phyloP scores from a whole-genome alignment of 305 asterid genomes.

The Rubia occidens region DNA sequence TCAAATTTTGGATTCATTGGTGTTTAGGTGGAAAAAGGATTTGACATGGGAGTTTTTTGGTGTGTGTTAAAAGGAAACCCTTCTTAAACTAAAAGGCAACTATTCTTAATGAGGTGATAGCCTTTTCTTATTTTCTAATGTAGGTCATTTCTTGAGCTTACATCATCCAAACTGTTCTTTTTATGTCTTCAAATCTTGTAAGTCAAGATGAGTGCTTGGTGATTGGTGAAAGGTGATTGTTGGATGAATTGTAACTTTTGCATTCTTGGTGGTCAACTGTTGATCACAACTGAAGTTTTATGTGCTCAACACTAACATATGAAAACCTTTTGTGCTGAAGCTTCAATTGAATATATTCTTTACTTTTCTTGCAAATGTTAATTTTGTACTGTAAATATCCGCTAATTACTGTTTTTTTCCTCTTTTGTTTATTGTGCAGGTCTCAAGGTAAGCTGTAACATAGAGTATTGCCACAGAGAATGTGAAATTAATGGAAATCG shows the following conservation, averaged over 20 bases:
- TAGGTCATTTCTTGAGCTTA: neutral
- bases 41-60: neutral
- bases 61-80: no score
- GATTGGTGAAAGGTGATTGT: no score
- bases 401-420: slow-evolving; percentile 12
- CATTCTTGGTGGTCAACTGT: no score
- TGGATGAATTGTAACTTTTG: no score
- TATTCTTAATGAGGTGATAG: neutral
- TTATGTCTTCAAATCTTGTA: no score
- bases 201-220: no score
- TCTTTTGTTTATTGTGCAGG: slow-evolving; percentile 47
- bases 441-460: slow-evolving; percentile 56
- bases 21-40: no score
- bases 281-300: neutral
- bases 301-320: neutral
- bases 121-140: neutral
- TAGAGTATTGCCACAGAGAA: slow-evolving; percentile 28
- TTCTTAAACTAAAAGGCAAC: neutral
- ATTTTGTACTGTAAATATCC: neutral
- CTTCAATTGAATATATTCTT: neutral
- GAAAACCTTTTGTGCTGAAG: neutral
- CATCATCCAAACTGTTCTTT: no score
- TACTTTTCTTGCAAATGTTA: neutral
- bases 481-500: slow-evolving; percentile 27
- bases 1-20: neutral